Conservation (phyloP, 2,329 filamentous ascomycete genomes). For the Emmonsiellopsis sp. region DNA sequence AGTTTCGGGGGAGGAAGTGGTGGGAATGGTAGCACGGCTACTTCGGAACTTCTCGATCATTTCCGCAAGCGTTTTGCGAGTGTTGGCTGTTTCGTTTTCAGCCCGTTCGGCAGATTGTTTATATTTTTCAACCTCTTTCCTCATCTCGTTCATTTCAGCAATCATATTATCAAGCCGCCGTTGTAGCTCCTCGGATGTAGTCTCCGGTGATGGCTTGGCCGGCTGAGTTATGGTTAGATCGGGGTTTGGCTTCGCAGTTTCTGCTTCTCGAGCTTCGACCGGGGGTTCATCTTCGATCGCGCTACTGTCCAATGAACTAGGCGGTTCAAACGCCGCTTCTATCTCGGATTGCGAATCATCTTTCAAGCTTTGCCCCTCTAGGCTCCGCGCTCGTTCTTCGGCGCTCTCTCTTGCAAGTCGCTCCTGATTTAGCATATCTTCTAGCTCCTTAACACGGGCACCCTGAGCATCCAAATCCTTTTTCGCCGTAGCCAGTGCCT, state of each 20-base stretch:
- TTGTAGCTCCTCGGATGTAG: slow-evolving; percentile 48
- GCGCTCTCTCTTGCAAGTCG: slow-evolving; percentile 72
- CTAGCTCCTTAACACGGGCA: slow-evolving; percentile 69
- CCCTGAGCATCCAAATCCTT: slow-evolving; percentile 80
- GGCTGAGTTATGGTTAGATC: slow-evolving; percentile 29
- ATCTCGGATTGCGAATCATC: slow-evolving; percentile 33
- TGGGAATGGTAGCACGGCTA: slow-evolving; percentile 49
- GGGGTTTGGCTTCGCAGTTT: slow-evolving; percentile 14
- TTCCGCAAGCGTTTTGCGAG: slow-evolving; percentile 68
- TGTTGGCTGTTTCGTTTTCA: slow-evolving; percentile 64
- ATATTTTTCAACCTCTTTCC: slow-evolving; percentile 69
- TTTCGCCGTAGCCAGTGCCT: slow-evolving; percentile 74
- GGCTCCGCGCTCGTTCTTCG: slow-evolving; percentile 66
- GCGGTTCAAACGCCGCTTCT: slow-evolving; percentile 42
- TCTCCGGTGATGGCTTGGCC: slow-evolving; percentile 17
- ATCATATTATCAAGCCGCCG: slow-evolving; percentile 67
- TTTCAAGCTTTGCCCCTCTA: slow-evolving; percentile 52
- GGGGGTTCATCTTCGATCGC: slow-evolving; percentile 5
- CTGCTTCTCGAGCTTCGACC: slow-evolving; percentile 10
- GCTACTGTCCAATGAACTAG: slow-evolving; percentile 14
- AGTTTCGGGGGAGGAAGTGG: slow-evolving; percentile 25
- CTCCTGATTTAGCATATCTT: slow-evolving; percentile 69
- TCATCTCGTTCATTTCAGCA: slow-evolving; percentile 71
- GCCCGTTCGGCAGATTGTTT: slow-evolving; percentile 69
- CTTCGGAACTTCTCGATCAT: slow-evolving; percentile 77